phyloP scores from a whole-genome alignment of 345 rosid genomes.

The Ceriops tagal region DNA sequence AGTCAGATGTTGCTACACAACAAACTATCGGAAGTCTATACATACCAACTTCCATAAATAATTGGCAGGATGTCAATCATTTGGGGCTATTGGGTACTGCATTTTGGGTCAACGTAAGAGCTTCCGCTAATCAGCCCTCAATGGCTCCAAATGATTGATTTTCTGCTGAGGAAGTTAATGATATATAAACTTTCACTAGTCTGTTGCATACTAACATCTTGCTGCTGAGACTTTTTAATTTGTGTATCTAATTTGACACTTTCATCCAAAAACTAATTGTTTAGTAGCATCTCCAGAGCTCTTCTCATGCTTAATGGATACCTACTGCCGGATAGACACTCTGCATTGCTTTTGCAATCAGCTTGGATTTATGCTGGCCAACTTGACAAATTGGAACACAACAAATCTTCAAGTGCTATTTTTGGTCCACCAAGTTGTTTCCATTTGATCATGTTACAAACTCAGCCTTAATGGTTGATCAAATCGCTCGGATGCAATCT shows the following conservation, averaged over 20 bases:
- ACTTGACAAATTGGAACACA: neutral
- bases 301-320: neutral
- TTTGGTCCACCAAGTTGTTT: neutral
- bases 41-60: neutral
- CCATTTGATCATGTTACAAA: constrained; percentile 1
- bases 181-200: neutral
- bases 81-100: neutral
- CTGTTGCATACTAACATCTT: neutral
- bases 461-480: neutral
- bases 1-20: neutral
- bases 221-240: too few species aligned
- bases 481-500: neutral
- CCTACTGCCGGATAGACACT: constrained; percentile 8
- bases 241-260: too few species aligned
- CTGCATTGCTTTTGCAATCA: constrained; percentile 7
- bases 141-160: neutral
- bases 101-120: neutral
- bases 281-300: too few species aligned
- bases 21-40: constrained; percentile 3
- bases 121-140: neutral
- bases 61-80: neutral
- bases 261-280: too few species aligned
- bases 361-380: neutral
- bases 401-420: neutral
- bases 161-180: neutral